These are phyloP conservation scores for Aspergillus nanangensis DNA, from an alignment of 495 filamentous ascomycete genomes.

Conservation along the genomic window DNA sequence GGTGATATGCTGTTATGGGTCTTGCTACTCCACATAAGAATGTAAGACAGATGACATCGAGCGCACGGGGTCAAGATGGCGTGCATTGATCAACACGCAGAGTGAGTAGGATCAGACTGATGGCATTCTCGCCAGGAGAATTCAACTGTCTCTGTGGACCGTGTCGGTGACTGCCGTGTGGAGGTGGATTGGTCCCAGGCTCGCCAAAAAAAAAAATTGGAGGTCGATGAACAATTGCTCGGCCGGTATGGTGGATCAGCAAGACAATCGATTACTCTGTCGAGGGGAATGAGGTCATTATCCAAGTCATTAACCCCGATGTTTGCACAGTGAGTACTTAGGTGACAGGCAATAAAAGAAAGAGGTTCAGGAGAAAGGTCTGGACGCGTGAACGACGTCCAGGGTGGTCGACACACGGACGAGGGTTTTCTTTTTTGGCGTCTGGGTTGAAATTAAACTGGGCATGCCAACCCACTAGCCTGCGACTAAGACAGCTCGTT, in stretches of 20 bases:
- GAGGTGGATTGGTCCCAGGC: neutral
- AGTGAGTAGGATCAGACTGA: no score
- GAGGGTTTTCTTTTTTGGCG: neutral
- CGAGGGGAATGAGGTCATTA: neutral
- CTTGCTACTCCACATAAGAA: conserved; percentile 2
- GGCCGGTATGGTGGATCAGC: conserved; percentile 1
- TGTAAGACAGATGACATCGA: conserved; percentile 1
- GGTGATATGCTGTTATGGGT: neutral
- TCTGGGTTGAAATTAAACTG: conserved; percentile 15
- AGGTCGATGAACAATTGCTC: neutral
- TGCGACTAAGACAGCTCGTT: conserved; percentile 3
- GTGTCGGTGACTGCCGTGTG: neutral
- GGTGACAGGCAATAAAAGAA: neutral
- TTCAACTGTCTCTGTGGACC: neutral
- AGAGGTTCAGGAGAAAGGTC: neutral
- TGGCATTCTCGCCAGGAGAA: no score
- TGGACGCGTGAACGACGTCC: conserved; percentile 1
- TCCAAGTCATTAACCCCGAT: neutral
- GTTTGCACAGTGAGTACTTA: neutral
- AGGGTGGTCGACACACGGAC: neutral
- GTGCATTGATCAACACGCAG: conserved; percentile 5
- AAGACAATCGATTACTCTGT: neutral
- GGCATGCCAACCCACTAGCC: conserved; percentile 9
- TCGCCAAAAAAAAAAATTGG: neutral
- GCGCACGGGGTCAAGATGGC: neutral